A percentile compares a stretch with the other conserved stretches of the same genome.
Conservation (phyloP, 306 rosid species). For the Cucumis melo region DNA sequence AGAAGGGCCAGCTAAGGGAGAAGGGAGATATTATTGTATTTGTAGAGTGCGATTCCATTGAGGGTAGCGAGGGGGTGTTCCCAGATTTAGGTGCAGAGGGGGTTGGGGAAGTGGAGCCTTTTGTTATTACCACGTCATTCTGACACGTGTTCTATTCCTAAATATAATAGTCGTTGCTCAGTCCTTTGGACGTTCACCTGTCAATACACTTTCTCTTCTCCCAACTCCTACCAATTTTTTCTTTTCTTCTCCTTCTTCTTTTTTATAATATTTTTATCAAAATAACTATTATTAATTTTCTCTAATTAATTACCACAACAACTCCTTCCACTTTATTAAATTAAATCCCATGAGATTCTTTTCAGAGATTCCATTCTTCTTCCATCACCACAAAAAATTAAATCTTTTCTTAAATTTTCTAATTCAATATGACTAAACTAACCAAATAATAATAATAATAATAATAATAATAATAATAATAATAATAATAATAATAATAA, state of each 20-base stretch:
- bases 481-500: too few species aligned
- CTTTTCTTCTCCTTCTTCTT: too few species aligned
- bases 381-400: too few species aligned
- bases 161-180: background rate
- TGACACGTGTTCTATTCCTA: background rate
- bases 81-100: background rate
- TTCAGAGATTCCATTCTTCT: too few species aligned
- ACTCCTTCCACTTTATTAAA: background rate
- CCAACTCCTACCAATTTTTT: background rate
- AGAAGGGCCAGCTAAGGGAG: background rate
- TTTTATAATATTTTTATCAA: too few species aligned
- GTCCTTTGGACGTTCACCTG: constrained; percentile 3
- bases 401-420: too few species aligned
- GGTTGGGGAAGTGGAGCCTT: background rate
- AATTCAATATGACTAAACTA: too few species aligned
- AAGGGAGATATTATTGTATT: background rate
- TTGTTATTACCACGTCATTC: background rate
- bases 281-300: background rate
- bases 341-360: too few species aligned
- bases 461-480: too few species aligned
- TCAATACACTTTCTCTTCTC: background rate
- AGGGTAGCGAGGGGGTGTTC: background rate
- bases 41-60: constrained; percentile 2
- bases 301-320: background rate
- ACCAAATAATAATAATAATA: too few species aligned